Conservation (phyloP, 495 filamentous ascomycete species). For the Tuber aestivum region DNA sequence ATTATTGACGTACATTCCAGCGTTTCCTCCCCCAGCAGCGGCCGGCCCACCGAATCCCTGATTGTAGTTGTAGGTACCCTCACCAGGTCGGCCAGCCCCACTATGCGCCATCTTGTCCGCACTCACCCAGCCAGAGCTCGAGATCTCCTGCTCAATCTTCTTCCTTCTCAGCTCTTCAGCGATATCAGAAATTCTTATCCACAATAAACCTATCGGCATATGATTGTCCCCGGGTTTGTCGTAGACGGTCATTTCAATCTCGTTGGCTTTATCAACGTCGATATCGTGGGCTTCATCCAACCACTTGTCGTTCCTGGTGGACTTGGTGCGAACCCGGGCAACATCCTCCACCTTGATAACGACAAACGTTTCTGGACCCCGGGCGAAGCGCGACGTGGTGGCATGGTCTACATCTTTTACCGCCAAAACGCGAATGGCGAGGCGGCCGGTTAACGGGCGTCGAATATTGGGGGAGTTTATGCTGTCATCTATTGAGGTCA, state of each 20-base stretch:
- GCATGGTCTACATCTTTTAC: conserved; percentile 96
- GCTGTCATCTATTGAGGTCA: conserved; percentile 69
- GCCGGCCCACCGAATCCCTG: conserved; percentile 40
- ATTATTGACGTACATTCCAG: conserved; percentile 31
- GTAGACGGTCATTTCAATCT: conserved; percentile 95
- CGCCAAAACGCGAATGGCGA: conserved; percentile 76
- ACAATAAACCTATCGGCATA: conserved; percentile 88
- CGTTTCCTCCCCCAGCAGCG: conserved; percentile 25
- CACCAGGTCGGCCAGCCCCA: conserved; percentile 29
- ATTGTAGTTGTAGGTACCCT: conserved; percentile 45
- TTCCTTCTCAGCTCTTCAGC: conserved; percentile 95
- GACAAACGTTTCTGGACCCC: conserved; percentile 90
- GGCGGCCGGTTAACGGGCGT: conserved; percentile 83
- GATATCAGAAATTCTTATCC: conserved; percentile 95
- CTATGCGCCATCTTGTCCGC: conserved; percentile 81
- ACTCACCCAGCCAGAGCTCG: conserved; percentile 88
- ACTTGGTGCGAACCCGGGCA: conserved; percentile 79
- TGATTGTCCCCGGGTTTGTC: conserved; percentile 87
- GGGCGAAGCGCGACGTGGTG: conserved; percentile 73
- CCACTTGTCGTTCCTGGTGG: conserved; percentile 83
- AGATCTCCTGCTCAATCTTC: conserved; percentile 91
- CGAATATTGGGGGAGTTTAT: conserved; percentile 90
- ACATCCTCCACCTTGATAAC: conserved; percentile 94
- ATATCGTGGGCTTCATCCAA: conserved; percentile 82
- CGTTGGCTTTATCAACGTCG: conserved; percentile 95